Conservation (phyloP, 164 flowering plant genomes). For the Aristolochia californica region DNA sequence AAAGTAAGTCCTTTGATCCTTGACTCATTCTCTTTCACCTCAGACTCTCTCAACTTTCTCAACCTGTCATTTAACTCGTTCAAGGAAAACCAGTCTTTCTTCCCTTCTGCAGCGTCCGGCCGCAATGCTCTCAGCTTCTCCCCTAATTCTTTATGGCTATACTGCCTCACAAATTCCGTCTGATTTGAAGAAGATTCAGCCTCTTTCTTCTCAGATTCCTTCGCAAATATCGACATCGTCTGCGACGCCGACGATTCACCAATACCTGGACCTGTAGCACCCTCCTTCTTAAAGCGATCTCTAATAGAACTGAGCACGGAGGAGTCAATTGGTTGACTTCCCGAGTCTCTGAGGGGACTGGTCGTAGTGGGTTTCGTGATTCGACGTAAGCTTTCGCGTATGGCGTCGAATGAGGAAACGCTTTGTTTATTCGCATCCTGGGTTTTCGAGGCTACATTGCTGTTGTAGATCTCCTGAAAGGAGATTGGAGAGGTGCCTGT, state of each 20-base stretch:
- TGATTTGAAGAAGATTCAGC: constrained; percentile 9
- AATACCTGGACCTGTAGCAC: no score
- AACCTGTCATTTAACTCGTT: constrained; percentile 67
- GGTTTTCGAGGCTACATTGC: constrained; percentile 16
- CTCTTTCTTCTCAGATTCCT: constrained; percentile 20
- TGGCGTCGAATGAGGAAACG: constrained; percentile 11
- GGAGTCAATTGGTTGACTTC: no score
- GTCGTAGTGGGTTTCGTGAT: constrained; percentile 3
- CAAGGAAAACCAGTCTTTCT: constrained; percentile 44
- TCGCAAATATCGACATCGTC: constrained; percentile 21
- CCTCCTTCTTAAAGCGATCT: no score
- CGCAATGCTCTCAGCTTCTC: constrained; percentile 44
- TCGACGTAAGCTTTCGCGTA: constrained; percentile 31
- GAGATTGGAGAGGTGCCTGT: constrained; percentile 21
- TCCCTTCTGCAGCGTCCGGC: constrained; percentile 23
- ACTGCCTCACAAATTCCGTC: constrained; percentile 33
- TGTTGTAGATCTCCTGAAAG: constrained; percentile 37
- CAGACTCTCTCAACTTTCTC: constrained; percentile 44
- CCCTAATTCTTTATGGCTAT: constrained; percentile 46
- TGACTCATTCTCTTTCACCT: constrained; percentile 33
- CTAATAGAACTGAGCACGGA: no score
- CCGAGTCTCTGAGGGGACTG: constrained; percentile 1
- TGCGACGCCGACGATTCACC: constrained; percentile 12
- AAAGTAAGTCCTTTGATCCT: constrained; percentile 13
- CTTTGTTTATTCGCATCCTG: not conserved